Percentiles rank a stretch among this genome's conserved stretches.
These are phyloP conservation scores for Posidonia oceanica DNA, from an alignment of 116 monocot genomes.

Conservation along the genomic window DNA sequence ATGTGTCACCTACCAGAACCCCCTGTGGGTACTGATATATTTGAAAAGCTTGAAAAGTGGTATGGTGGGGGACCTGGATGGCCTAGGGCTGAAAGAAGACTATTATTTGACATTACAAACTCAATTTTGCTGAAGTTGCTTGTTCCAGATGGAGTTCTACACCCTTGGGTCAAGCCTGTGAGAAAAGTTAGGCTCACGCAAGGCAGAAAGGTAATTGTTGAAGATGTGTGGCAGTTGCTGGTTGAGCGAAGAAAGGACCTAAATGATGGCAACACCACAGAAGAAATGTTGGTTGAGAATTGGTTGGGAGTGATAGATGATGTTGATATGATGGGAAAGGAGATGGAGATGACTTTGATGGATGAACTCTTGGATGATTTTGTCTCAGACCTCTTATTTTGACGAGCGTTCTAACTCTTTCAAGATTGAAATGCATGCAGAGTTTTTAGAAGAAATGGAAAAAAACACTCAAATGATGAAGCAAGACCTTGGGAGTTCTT, in stretches of 20 bases:
- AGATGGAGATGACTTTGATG: conserved; percentile 33
- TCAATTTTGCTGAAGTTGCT: conserved; percentile 16
- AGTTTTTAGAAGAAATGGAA: no score
- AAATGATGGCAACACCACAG: not conserved
- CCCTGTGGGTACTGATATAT: conserved; percentile 23
- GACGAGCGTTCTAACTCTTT: not conserved
- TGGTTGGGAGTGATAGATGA: conserved; percentile 41
- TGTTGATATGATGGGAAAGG: conserved; percentile 27
- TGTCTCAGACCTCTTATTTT: conserved; percentile 12
- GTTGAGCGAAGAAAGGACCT: conserved; percentile 18
- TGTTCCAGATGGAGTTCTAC: conserved; percentile 8
- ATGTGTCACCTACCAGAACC: conserved; percentile 11
- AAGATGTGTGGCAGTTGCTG: conserved; percentile 46
- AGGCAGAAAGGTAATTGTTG: conserved; percentile 24
- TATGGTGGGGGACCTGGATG: conserved; percentile 29
- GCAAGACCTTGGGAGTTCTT: no score
- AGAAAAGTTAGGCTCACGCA: not conserved
- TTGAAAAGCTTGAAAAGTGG: conserved; percentile 58
- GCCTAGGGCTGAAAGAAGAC: conserved; percentile 59
- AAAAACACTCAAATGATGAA: no score
- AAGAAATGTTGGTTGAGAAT: conserved; percentile 12
- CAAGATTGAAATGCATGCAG: not conserved
- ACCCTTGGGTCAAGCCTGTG: conserved; percentile 12
- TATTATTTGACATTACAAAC: conserved; percentile 73
- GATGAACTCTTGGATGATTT: conserved; percentile 66